Base-by-base conservation (phyloP, 352 stramenopile genomes). In the Phytophthora podocarpi region DNA sequence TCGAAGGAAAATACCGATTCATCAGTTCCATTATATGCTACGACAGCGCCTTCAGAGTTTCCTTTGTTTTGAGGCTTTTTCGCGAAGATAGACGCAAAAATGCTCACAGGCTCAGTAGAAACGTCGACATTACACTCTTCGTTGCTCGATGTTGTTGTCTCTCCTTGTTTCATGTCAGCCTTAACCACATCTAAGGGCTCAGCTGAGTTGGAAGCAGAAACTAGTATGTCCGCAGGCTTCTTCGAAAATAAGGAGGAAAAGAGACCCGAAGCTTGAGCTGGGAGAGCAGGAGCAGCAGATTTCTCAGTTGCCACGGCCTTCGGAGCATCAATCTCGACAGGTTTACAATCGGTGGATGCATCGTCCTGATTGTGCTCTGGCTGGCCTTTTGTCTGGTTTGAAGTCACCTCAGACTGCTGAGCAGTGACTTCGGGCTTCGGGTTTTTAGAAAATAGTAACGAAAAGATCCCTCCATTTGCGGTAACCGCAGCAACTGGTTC, bases 161-260 rank as follows among this genome's bases (percentile, higher is more conserved):
- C 46, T 32, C 7, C 36, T 7, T 31, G 5, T 12, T 58, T 43
- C 9, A 30, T 5, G 30, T 55, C 18, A 26, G 42, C 11, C 21
- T 67, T 46, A 12, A 11, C 13, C 16, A 39, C 10, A 11, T 21
- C 21, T 39, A 26, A n/a, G 21, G 26, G 20, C 7, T 55, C 27
- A 5, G 26, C 16, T 48, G 27, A 9, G 11, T n/a, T 46, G 5
- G 24, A 36, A 28, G 32, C 13, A 37, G 21, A 15, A 35, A 5
- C 31, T 15, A 30, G n/a, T 20, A 35, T n/a, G 43, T 57, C 59
- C 10, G 10, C 34, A 36, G 48, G 4, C 15, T 71, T 64, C 18
- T 64, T 74, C 26, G 16, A 41, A 61, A 74, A 71, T 15, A 68
- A 50, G 0, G 66, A 46, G 3, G 41, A 62, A 27, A 72, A 72